phyloP scores from a whole-genome alignment of 2,329 filamentous ascomycete genomes.

The Akanthomyces lecanii region DNA sequence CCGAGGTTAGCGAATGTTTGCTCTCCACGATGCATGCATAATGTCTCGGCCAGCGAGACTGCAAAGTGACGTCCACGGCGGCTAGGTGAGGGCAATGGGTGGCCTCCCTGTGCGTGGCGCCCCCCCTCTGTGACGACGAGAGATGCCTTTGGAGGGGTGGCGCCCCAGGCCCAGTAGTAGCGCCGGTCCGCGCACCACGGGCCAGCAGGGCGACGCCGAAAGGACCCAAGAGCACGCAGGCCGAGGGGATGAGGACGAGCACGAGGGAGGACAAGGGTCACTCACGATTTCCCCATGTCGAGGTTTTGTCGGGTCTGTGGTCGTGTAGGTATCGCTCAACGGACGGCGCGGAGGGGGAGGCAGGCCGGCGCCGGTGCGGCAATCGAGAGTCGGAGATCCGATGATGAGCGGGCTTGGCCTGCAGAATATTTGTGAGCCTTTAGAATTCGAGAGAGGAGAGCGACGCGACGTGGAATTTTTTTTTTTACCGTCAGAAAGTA shows the following conservation, averaged over 20 bases:
- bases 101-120: neutral
- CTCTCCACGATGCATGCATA: neutral
- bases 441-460: neutral
- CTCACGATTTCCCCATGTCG: slow-evolving; percentile 18
- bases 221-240: neutral
- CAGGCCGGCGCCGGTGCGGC: slow-evolving; percentile 4
- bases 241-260: neutral
- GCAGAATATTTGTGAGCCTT: neutral
- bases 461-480: neutral
- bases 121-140: neutral
- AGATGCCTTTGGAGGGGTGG: neutral
- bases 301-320: neutral
- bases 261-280: neutral
- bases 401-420: neutral
- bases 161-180: neutral
- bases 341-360: neutral
- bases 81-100: neutral
- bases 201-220: neutral
- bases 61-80: neutral
- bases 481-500: neutral
- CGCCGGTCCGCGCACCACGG: neutral
- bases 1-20: slow-evolving; percentile 3
- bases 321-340: neutral
- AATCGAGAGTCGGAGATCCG: neutral
- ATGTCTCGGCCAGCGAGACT: neutral